A percentile compares a stretch with the other conserved stretches of the same genome.
phyloP scores from a whole-genome alignment of 352 stramenopile species.

The Phytophthora brassicae region DNA sequence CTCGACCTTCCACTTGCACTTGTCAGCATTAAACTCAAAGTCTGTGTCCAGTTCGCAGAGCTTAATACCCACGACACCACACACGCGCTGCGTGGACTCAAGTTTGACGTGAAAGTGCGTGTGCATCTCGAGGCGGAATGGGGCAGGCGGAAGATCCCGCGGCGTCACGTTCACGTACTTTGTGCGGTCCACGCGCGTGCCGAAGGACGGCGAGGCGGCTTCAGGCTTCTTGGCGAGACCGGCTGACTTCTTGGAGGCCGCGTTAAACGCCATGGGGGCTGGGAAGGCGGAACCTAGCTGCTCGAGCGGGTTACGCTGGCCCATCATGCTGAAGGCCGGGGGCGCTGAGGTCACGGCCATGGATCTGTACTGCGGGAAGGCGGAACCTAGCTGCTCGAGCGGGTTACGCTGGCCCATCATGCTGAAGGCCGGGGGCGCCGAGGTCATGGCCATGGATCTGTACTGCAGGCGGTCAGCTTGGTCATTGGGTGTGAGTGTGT shows the following conservation, averaged over 20 bases:
- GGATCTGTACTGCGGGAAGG: conserved; percentile 54
- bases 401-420: conserved; percentile 34
- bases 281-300: conserved; percentile 44
- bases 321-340: conserved; percentile 48
- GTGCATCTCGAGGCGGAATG: conserved; percentile 85
- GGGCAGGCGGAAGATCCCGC: conserved; percentile 66
- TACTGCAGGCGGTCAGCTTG: conserved; percentile 48
- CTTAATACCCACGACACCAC: conserved; percentile 75
- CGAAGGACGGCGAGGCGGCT: conserved; percentile 45
- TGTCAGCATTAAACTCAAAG: conserved; percentile 82
- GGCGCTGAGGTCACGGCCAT: conserved; percentile 48
- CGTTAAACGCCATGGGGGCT: conserved; percentile 45
- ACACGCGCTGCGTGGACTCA: conserved; percentile 74
- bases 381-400: conserved; percentile 34
- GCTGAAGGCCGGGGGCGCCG: conserved; percentile 43
- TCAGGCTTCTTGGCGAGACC: conserved; percentile 26
- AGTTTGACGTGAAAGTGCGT: conserved; percentile 88
- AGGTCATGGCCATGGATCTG: conserved; percentile 59
- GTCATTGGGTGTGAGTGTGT: conserved; percentile 45
- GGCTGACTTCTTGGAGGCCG: conserved; percentile 38
- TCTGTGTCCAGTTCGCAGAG: conserved; percentile 85
- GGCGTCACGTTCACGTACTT: conserved; percentile 76
- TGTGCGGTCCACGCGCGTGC: conserved; percentile 63
- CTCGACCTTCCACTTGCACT: conserved; percentile 90
- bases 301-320: conserved; percentile 23